Percentiles rank a stretch among this genome's conserved stretches.
Conservation (phyloP, 768 basidiomycete genomes). For the Phanerodontia chrysosporium region DNA sequence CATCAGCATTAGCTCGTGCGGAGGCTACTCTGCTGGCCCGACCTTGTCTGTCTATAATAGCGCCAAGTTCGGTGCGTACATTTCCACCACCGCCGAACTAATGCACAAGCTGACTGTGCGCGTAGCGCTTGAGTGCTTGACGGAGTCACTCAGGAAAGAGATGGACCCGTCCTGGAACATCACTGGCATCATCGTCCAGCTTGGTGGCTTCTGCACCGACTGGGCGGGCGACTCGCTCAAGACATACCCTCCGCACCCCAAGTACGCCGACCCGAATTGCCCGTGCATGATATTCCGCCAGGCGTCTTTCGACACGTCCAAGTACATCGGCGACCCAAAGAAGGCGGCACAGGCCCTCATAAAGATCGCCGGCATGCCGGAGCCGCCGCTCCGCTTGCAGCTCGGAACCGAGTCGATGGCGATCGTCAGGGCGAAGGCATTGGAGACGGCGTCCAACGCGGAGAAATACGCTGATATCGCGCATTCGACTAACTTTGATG, state of each 20-base stretch:
- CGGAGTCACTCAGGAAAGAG: conserved; percentile 35
- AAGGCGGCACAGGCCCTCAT: conserved; percentile 16
- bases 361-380: conserved; percentile 7
- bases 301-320: background rate
- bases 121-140: conserved; percentile 33
- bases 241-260: conserved; percentile 2
- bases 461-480: conserved; percentile 7
- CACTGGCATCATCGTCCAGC: conserved; percentile 28
- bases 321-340: conserved; percentile 9
- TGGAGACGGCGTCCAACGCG: conserved; percentile 9
- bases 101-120: background rate
- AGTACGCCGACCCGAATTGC: conserved; percentile 9
- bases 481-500: conserved; percentile 10
- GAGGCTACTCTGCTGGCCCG: background rate
- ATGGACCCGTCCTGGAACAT: conserved; percentile 45
- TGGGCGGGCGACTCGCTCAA: conserved; percentile 12
- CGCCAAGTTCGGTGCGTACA: conserved; percentile 12
- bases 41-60: conserved; percentile 1
- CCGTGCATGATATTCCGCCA: conserved; percentile 2
- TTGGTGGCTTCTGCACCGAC: conserved; percentile 17
- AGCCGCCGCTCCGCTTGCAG: conserved; percentile 15
- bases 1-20: conserved; percentile 5
- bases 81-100: background rate
- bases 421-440: conserved; percentile 12
- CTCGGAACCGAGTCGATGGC: conserved; percentile 12